Evolutionary conservation across 176 grass and related monocot genomes (phyloP).

Genomic region (Eleusine coracana): DNA sequence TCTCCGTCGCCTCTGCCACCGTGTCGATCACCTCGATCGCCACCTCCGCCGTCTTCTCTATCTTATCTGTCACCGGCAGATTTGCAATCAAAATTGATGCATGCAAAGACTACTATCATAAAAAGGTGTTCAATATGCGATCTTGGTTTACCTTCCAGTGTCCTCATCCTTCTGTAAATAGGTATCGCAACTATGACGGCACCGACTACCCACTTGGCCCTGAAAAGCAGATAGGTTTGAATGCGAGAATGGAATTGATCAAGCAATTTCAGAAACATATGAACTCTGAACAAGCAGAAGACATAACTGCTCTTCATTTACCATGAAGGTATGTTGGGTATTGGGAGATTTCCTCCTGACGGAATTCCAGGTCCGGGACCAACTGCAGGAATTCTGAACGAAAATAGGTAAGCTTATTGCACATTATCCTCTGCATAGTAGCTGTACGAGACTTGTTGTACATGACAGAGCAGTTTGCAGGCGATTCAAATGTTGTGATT

Average conservation of each 20-base stretch:
- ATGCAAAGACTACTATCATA: not conserved
- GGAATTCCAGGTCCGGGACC: slow-evolving; percentile 18
- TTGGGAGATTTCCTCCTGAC: slow-evolving; percentile 42
- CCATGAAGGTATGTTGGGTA: slow-evolving; percentile 57
- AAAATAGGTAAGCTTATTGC: slow-evolving; percentile 4
- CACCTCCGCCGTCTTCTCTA: slow-evolving; percentile 60
- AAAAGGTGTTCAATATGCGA: not conserved
- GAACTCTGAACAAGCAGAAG: not conserved
- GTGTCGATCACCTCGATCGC: slow-evolving; percentile 53
- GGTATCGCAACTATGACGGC: slow-evolving; percentile 53
- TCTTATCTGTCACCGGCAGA: slow-evolving; percentile 32
- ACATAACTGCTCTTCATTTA: slow-evolving; percentile 10
- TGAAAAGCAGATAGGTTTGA: not conserved
- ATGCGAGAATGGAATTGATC: not conserved
- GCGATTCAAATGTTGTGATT: not conserved
- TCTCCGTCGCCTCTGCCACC: slow-evolving; percentile 62
- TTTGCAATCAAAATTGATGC: not conserved
- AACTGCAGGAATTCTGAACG: slow-evolving; percentile 33
- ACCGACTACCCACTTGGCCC: slow-evolving; percentile 50
- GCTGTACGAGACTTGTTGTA: not conserved
- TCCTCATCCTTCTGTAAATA: slow-evolving; percentile 52
- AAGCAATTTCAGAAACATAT: not conserved
- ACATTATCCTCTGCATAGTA: not conserved
- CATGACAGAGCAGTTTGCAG: not conserved
- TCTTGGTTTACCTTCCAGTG: slow-evolving; percentile 45